These are phyloP conservation scores for Prillingera fragicola DNA, from an alignment of 1,284 basidiomycete genomes.

Conservation along the genomic window DNA sequence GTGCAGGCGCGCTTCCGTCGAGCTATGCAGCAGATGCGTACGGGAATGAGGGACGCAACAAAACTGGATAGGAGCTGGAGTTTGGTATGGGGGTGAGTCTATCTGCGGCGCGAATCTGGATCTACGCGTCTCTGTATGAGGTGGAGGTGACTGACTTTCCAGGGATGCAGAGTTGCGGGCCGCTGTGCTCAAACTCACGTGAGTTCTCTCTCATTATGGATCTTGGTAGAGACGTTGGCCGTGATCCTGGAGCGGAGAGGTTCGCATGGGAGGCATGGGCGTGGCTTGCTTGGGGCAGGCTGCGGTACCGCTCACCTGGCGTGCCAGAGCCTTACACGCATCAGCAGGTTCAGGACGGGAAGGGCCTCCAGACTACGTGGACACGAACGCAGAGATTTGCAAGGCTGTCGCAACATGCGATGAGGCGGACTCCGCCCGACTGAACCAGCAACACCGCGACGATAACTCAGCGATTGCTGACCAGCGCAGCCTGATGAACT, in stretches of 20 bases:
- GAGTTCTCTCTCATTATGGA: constrained; percentile 6
- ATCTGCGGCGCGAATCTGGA: neutral
- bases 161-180: constrained; percentile 45
- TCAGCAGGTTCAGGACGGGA: too few relatives aligned
- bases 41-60: constrained; percentile 33
- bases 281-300: too few relatives aligned
- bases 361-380: too few relatives aligned
- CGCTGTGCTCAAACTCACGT: constrained; percentile 42
- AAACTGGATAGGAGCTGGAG: constrained; percentile 36
- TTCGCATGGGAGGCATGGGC: too few relatives aligned
- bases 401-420: too few relatives aligned
- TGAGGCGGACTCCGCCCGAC: too few relatives aligned
- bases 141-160: constrained; percentile 11
- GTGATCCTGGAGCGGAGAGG: too few relatives aligned
- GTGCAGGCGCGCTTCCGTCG: too few relatives aligned
- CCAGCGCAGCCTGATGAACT: constrained; percentile 41
- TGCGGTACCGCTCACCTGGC: too few relatives aligned
- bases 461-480: neutral
- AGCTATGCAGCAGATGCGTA: constrained; percentile 13
- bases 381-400: too few relatives aligned
- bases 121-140: neutral
- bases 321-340: too few relatives aligned
- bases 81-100: constrained; percentile 42
- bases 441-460: neutral
- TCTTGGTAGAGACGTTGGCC: neutral